Base-by-base conservation (phyloP, 2,329 filamentous ascomycete species). In the Calonectria henricotiae region DNA sequence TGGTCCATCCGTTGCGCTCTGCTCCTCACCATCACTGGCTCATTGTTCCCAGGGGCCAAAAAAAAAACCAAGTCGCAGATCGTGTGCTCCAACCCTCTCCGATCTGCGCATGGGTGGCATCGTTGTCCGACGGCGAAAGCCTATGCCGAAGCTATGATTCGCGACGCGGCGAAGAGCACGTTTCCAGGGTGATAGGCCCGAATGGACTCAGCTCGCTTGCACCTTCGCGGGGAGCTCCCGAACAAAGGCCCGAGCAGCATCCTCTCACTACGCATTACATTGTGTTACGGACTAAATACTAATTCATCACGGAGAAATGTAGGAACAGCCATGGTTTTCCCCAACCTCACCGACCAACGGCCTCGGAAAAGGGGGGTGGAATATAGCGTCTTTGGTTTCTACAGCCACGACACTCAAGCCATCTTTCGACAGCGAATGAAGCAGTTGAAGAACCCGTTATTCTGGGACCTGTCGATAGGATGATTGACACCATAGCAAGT, bases 401-500 rank as follows among this genome's bases (percentile, higher is more conserved):
- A 81, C 81, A 84, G 85, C 85, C 85, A 86, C 89, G 87, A 89
- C 90, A 89, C 89, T 94, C 92, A 92, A 85, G 77, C 72, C 74
- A 58, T 74, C 87, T 88, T 87, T 84, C 85, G 77, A 85, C 82
- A 84, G 89, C 91, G 91, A 93, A 87, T 90, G 89, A 88, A 89
- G 89, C 88, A 87, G 85, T 85, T 83, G 84, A 83, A 86, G 85
- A 83, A 86, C 86, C 85, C 83, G 85, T 96, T 89, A 80, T 83
- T 98, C 92, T 97, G 83, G 94, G 92, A 96, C 91, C 93, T 96
- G 95, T 97, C 94, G 93, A 95, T 94, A 91, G 92, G 93, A 95
- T 87, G 84, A 94, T 93, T 91, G 89, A 93, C 92, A 95, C 90
- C 93, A 94, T 91, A 84, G 79, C 81, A 83, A 82, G 82, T 83